Base-by-base conservation (phyloP, 768 basidiomycete genomes). In the Gymnopilus junonius region DNA sequence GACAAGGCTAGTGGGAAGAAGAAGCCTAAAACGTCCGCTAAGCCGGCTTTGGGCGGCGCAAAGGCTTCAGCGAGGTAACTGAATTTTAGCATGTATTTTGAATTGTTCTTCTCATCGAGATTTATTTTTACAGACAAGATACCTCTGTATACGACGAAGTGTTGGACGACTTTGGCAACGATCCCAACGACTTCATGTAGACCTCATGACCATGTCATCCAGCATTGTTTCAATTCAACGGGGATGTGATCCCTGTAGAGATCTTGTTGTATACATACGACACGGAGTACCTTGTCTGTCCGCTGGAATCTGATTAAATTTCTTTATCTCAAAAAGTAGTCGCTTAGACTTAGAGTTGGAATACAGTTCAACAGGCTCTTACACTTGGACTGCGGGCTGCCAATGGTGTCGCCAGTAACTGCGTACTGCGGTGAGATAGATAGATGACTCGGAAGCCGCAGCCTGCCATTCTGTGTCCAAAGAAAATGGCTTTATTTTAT, bases 141-240 rank as follows among this genome's bases (percentile, higher is more conserved):
- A 94, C 92, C 1, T 82, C 76, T 39, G 72, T 84, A 10, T 98
- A 98, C 69, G 94, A 96, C 14, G 96, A 97, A 77, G 87, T 89
- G 15, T 77, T 97, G 71, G 96, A 97, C 75, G 95, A 97, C 76
- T 92, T 93, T 71, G 91, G 90, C 48, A 82, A 78, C 65, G 81
- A 83, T 59, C 77, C 82, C 57, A 90, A 90, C 69, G 95, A 97
- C 73, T 97, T 97, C 83, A 97, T 97, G 95, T 97, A 91, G 83
- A 56, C 32, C 5, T 5, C 46, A 17, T 17, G n/a, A 15, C 11
- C 46, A 27, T 27, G 27, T 48, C 45, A n/a, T 32, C 48, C 31
- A 50, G 48, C 48, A 14, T 15, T 8, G 23, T 32, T 32, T n/a
- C 7, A 8, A 39, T n/a, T 20, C 17, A 7, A 42, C 5, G 17